phyloP scores from a whole-genome alignment of 2,329 filamentous ascomycete genomes.

The Parascedosporium putredinis region DNA sequence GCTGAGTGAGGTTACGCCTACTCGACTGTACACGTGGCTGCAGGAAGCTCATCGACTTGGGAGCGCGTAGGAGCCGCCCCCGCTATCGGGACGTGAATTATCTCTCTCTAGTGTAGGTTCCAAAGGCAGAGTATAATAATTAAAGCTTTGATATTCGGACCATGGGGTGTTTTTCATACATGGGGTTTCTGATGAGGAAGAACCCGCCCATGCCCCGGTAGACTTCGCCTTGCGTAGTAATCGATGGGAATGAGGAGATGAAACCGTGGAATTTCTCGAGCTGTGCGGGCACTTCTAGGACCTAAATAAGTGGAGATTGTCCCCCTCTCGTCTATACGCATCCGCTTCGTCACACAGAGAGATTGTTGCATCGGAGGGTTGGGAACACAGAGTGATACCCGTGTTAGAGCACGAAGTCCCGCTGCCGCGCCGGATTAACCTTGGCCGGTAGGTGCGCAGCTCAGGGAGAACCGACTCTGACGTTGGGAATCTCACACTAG shows the following conservation, averaged over 20 bases:
- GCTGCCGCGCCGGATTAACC: conserved; percentile 8
- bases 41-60: conserved; percentile 47
- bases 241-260: conserved; percentile 36
- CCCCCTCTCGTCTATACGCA: background rate
- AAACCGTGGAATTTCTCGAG: conserved; percentile 17
- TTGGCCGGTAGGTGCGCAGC: conserved; percentile 20
- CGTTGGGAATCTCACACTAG: conserved; percentile 44
- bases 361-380: background rate
- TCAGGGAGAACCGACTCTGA: conserved; percentile 19
- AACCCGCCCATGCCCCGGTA: conserved; percentile 30
- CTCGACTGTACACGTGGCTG: conserved; percentile 7
- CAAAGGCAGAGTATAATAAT: background rate
- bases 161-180: background rate
- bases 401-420: background rate
- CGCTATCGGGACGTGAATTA: conserved; percentile 1
- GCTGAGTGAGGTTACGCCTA: conserved; percentile 4
- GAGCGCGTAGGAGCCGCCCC: conserved; percentile 27
- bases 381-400: background rate
- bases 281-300: background rate
- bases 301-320: background rate
- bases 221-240: conserved; percentile 45
- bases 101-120: background rate
- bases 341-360: background rate
- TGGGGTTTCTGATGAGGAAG: background rate
- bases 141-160: background rate